Conservation (phyloP, 2,329 filamentous ascomycete species). For the Sporothrix pseudoabietina region DNA sequence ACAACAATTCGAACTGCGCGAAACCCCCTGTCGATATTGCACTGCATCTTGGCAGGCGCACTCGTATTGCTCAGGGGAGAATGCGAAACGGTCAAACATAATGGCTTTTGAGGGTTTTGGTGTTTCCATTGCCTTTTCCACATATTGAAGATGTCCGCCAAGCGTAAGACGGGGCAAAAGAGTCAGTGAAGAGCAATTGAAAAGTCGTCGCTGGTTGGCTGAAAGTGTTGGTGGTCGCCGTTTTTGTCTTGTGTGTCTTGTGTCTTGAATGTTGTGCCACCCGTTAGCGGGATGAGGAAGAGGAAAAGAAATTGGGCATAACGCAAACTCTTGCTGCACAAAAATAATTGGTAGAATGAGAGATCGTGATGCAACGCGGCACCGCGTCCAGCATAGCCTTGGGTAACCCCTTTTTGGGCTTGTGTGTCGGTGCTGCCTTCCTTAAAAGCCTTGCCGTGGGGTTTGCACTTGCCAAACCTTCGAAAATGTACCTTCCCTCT, state of each 20-base stretch:
- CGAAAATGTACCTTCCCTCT: not conserved
- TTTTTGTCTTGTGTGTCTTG: not conserved
- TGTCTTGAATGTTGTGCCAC: not conserved
- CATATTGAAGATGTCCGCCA: not conserved
- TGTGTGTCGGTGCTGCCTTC: constrained; percentile 6
- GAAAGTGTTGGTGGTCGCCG: not conserved
- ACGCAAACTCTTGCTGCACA: not conserved
- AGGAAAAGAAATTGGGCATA: not conserved
- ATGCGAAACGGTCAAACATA: constrained; percentile 7
- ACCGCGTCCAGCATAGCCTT: constrained; percentile 14
- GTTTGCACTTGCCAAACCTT: not conserved
- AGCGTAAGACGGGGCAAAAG: constrained; percentile 10
- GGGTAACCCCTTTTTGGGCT: not conserved
- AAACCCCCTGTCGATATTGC: constrained; percentile 7
- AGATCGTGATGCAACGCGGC: not conserved
- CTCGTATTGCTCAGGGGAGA: constrained; percentile 17
- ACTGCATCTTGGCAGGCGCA: constrained; percentile 6
- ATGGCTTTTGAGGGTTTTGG: not conserved
- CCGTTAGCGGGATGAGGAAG: not conserved
- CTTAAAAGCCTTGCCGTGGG: not conserved
- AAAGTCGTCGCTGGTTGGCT: not conserved
- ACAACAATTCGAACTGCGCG: not conserved
- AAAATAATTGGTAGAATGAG: not conserved
- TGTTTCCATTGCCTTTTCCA: not conserved
- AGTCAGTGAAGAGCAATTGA: not conserved